These are phyloP conservation scores for Chytriomyces hyalinus DNA, from an alignment of 192 early-diverging fungal species.

Conservation along the genomic window DNA sequence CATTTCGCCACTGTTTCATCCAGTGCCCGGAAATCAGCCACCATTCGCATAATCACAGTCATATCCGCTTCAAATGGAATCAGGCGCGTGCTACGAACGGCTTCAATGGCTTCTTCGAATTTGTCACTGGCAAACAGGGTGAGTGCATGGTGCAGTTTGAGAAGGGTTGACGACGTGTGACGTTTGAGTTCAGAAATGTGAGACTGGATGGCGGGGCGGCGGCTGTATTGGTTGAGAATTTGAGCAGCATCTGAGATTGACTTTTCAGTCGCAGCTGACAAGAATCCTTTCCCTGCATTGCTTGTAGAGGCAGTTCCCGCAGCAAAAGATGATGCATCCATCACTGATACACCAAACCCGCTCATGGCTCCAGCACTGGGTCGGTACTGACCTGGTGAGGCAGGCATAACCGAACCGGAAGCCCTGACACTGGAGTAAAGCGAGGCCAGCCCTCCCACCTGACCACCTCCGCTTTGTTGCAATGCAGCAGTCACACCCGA, in stretches of 20 bases:
- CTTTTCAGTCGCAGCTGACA: neutral
- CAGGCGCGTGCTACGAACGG: constrained; percentile 42
- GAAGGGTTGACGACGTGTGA: neutral
- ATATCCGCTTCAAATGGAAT: constrained; percentile 70
- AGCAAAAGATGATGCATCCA: neutral
- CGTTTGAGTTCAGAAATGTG: neutral
- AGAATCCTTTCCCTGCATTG: too few relatives aligned
- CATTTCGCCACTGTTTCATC: constrained; percentile 74
- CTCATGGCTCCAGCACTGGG: constrained; percentile 9
- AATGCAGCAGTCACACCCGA: neutral
- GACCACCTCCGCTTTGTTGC: neutral
- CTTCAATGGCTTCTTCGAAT: neutral
- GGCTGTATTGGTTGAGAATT: constrained; percentile 12
- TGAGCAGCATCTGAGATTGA: neutral
- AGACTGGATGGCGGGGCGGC: neutral
- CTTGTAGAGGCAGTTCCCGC: neutral
- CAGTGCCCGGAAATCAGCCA: constrained; percentile 67
- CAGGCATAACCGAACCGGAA: neutral
- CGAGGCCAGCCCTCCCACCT: neutral
- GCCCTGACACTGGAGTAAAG: neutral
- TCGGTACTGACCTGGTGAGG: constrained; percentile 3
- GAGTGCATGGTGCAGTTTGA: constrained; percentile 2
- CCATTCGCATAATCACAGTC: constrained; percentile 56
- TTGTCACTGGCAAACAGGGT: neutral
- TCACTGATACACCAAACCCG: constrained; percentile 14